Evolutionary conservation across 2,329 filamentous ascomycete species (phyloP).

Genomic region (Cladosporium sp.): DNA sequence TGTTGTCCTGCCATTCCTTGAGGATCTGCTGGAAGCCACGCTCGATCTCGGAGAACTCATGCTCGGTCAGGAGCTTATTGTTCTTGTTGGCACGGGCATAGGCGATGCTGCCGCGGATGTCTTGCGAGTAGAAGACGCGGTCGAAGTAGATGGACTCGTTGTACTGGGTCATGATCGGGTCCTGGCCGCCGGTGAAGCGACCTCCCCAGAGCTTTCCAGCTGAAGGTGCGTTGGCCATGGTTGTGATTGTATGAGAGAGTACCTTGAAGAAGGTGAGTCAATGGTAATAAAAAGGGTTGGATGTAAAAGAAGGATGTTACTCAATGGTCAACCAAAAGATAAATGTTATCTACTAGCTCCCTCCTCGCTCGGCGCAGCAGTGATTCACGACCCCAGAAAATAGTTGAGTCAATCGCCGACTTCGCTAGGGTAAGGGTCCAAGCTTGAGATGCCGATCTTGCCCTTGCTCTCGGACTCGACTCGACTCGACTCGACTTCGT

Average conservation of each 20-base stretch:
- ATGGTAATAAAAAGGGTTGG: neutral
- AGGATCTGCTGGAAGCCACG: slow-evolving; percentile 63
- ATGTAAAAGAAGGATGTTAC: neutral
- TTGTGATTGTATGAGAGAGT: neutral
- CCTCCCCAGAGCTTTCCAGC: slow-evolving; percentile 60
- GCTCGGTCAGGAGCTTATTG: slow-evolving; percentile 68
- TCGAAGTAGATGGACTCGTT: slow-evolving; percentile 82
- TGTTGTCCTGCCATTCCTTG: slow-evolving; percentile 49
- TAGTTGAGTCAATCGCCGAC: slow-evolving; percentile 2
- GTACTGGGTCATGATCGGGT: slow-evolving; percentile 83
- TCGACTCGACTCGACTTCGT: neutral
- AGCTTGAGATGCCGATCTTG: slow-evolving; percentile 2
- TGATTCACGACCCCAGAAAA: slow-evolving; percentile 8
- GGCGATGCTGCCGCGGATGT: slow-evolving; percentile 77
- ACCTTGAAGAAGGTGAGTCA: neutral
- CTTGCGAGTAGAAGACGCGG: slow-evolving; percentile 73
- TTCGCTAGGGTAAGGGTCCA: neutral
- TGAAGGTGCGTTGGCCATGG: slow-evolving; percentile 28
- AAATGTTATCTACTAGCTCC: slow-evolving; percentile 8
- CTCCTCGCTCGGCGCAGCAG: neutral
- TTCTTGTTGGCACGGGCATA: slow-evolving; percentile 79
- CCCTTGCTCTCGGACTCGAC: neutral
- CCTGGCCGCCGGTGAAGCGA: slow-evolving; percentile 69
- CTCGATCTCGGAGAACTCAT: slow-evolving; percentile 75
- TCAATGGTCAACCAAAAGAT: slow-evolving; percentile 17